Conservation (phyloP, 805 yeast genomes). For the Pichia scutulata region DNA sequence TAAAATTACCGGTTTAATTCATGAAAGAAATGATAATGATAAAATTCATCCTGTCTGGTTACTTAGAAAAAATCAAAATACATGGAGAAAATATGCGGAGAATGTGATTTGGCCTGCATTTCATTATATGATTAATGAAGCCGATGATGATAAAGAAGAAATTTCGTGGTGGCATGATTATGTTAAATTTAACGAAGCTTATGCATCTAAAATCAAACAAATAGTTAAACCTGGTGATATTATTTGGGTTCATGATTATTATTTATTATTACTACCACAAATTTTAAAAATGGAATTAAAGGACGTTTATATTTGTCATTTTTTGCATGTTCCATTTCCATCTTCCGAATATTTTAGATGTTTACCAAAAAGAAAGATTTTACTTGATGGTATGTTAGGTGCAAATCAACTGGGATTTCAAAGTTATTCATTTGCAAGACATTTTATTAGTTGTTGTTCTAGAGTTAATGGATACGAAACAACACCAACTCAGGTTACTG, state of each 20-base stretch:
- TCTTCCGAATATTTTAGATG: slow-evolving; percentile 90
- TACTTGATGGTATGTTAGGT: slow-evolving; percentile 88
- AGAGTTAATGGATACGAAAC: slow-evolving; percentile 81
- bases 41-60: slow-evolving; percentile 85
- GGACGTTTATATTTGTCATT: slow-evolving; percentile 67
- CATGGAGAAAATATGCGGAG: slow-evolving; percentile 91
- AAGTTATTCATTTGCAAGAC: slow-evolving; percentile 77
- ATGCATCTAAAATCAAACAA: slow-evolving; percentile 65
- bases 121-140: slow-evolving; percentile 81
- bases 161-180: slow-evolving; percentile 78
- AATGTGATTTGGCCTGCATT: slow-evolving; percentile 88
- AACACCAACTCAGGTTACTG: slow-evolving; percentile 46
- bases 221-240: slow-evolving; percentile 84
- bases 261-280: slow-evolving; percentile 73
- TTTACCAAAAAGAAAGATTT: slow-evolving; percentile 69
- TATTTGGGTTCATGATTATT: slow-evolving; percentile 90
- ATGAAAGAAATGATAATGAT: slow-evolving; percentile 38
- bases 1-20: slow-evolving; percentile 40
- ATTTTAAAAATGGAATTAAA: slow-evolving; percentile 71
- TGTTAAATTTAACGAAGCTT: slow-evolving; percentile 84
- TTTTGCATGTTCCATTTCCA: slow-evolving; percentile 89
- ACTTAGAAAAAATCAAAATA: slow-evolving; percentile 62
- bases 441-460: slow-evolving; percentile 84
- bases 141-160: slow-evolving; percentile 62
- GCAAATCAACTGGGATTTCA: slow-evolving; percentile 84